phyloP scores from a whole-genome alignment of 345 rosid genomes.

The Garcia nutans region DNA sequence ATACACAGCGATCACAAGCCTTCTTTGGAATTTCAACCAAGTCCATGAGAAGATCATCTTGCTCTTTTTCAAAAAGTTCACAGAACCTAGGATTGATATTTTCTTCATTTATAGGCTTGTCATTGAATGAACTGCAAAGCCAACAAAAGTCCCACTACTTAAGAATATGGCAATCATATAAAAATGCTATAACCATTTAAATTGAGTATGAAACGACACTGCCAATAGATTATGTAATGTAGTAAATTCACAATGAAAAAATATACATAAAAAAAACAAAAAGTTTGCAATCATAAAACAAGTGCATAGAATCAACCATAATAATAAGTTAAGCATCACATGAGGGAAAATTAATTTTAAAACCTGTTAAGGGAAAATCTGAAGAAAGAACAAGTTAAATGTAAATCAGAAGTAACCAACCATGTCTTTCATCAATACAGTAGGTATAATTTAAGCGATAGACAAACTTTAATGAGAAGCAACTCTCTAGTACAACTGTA shows the following conservation, averaged over 20 bases:
- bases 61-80: conserved; percentile 28
- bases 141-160: background rate
- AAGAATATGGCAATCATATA: background rate
- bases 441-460: no score
- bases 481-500: background rate
- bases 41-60: conserved; percentile 27
- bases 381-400: no score
- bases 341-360: background rate
- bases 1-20: conserved; percentile 31
- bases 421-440: no score
- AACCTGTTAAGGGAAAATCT: background rate
- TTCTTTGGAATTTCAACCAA: conserved; percentile 32
- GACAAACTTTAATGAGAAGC: background rate
- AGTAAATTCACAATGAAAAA: background rate
- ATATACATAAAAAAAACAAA: no score
- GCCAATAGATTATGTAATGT: background rate
- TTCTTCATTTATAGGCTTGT: conserved; percentile 74
- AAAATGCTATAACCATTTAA: background rate
- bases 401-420: background rate
- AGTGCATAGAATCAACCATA: background rate
- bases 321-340: background rate
- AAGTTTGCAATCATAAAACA: background rate
- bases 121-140: conserved; percentile 84
- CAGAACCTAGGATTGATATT: conserved; percentile 52
- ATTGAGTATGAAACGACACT: background rate